Conservation (phyloP, 164 flowering plant species). For the Houttuynia cordata region DNA sequence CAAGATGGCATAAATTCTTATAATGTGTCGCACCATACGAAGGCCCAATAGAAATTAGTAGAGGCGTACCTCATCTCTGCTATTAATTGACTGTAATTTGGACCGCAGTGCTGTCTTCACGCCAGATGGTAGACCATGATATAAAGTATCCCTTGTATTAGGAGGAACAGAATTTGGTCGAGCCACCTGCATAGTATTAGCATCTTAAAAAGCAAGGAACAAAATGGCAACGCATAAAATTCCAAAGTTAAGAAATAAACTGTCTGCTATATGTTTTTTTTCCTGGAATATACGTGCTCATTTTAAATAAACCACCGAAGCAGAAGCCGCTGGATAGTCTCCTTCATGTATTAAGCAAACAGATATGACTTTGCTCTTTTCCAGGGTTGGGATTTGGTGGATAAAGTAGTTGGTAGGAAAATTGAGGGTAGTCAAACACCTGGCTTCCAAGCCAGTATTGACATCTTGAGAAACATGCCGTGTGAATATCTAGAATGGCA, state of each 20-base stretch:
- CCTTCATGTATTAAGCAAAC: neutral
- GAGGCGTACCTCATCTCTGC: conserved; percentile 36
- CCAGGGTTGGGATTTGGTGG: too few relatives aligned
- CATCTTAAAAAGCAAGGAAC: neutral
- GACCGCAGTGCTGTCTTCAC: conserved; percentile 43
- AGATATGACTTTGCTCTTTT: too few relatives aligned
- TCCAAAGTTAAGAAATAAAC: neutral
- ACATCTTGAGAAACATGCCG: too few relatives aligned
- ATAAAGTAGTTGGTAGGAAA: too few relatives aligned
- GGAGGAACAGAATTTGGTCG: conserved; percentile 51
- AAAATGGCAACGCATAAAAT: neutral
- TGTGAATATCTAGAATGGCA: too few relatives aligned
- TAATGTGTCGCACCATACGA: too few relatives aligned
- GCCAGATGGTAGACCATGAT: conserved; percentile 45
- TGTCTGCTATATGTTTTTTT: neutral
- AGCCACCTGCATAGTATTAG: conserved; percentile 23
- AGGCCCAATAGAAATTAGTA: too few relatives aligned
- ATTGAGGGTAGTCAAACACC: too few relatives aligned
- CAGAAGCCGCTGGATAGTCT: neutral
- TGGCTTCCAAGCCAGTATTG: too few relatives aligned
- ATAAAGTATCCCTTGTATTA: conserved; percentile 45
- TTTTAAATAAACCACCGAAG: neutral
- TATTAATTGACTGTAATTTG: conserved; percentile 27
- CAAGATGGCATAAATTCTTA: too few relatives aligned
- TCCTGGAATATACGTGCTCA: neutral